Base-by-base conservation (phyloP, 73 alveolate genomes). In the Halteria grandinella region DNA sequence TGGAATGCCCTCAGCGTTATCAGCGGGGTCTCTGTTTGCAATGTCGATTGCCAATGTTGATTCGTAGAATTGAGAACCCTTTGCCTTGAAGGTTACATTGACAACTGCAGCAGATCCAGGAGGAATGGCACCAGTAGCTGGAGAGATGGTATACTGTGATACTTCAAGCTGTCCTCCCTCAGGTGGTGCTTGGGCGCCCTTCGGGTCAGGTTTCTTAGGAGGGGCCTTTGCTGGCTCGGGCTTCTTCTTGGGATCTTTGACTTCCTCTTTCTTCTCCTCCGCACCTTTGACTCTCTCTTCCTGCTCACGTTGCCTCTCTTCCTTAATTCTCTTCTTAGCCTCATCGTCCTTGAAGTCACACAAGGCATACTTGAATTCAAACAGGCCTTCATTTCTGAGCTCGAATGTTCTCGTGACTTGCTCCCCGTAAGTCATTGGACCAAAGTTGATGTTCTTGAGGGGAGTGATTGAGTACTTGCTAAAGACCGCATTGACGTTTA, bases 331-430 rank as follows among this genome's bases (percentile, higher is more conserved):
- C 85, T 84, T 91, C 83, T 94, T 91, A 48, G 90, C 89, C 28
- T 89, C 95, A 59, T 94, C 98, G 79, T 97, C 98, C 20, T 89
- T 89, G 78, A 77, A 91, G 79, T 97, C 99, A 75, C 95, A 95
- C 27, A 97, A 94, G 21, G 93, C 96, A 74, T 86, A 97, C 78
- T 97, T 96, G 79, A 97, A 97, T 49, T 95, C 98, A 79, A 97
- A 97, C 75, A 91, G 92, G 18, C 99, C 99, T 85, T 97, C 99
- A 86, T 97, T 97, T 63, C 96, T 93, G 47, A 97, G 85, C 85
- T 97, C 99, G 27, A 97, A 89, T 24, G 96, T 78, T 53, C 98
- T 85, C 10, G 94, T 90, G 55, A 94, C 91, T 51, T 96, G 78
- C 53, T 97, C 99, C 44, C 92, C 97, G 88, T 91, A 97, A 70